Percentiles rank a stretch among this genome's conserved stretches.
Conservation (phyloP, 495 filamentous ascomycete genomes). For the Aspergillus coremiiformis region DNA sequence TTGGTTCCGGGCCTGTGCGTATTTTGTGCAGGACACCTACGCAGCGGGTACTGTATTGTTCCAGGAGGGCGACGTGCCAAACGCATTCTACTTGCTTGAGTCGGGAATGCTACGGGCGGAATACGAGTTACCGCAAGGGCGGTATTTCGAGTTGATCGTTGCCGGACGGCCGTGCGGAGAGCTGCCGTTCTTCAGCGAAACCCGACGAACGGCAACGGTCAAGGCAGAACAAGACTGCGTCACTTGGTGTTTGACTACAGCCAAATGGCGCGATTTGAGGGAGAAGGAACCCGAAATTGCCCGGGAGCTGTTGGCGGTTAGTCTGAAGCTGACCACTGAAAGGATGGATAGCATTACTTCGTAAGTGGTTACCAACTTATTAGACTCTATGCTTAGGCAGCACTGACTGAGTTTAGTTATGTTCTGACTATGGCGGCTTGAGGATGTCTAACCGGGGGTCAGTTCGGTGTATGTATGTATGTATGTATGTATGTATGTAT, state of each 20-base stretch:
- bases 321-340: slow-evolving; percentile 81
- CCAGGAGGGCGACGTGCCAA: slow-evolving; percentile 57
- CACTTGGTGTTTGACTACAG: slow-evolving; percentile 67
- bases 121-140: slow-evolving; percentile 83
- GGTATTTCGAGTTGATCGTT: slow-evolving; percentile 83
- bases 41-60: slow-evolving; percentile 66
- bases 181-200: slow-evolving; percentile 90
- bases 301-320: slow-evolving; percentile 73
- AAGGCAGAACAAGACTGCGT: slow-evolving; percentile 72
- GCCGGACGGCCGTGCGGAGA: slow-evolving; percentile 94
- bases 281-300: slow-evolving; percentile 65
- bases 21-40: slow-evolving; percentile 62
- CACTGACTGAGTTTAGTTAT: slow-evolving; percentile 18
- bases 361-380: slow-evolving; percentile 33
- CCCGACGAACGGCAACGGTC: slow-evolving; percentile 77
- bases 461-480: background rate
- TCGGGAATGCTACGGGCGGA: slow-evolving; percentile 80
- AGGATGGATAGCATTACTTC: slow-evolving; percentile 84
- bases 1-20: slow-evolving; percentile 72
- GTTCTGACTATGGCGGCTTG: slow-evolving; percentile 33
- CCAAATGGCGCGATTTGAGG: slow-evolving; percentile 64
- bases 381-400: background rate
- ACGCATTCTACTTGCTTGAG: slow-evolving; percentile 88
- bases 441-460: background rate
- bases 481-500: background rate